Evolutionary conservation across 2,329 filamentous ascomycete species (phyloP).

Genomic region (Verticillium isaacii): DNA sequence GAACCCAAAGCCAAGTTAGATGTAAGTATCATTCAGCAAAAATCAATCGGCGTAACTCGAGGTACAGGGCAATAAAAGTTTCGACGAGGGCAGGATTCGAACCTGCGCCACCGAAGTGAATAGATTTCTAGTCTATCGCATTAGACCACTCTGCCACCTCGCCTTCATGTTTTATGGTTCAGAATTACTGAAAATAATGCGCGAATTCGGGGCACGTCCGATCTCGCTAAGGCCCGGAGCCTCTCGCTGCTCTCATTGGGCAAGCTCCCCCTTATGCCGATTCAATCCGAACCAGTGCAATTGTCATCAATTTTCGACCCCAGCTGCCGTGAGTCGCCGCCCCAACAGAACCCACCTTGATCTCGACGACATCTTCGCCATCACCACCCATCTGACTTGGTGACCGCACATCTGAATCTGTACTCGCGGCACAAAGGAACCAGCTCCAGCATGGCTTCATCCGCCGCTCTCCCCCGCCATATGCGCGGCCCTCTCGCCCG

Average conservation of each 20-base stretch:
- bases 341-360: not conserved
- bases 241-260: not conserved
- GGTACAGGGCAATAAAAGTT: not conserved
- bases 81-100: not conserved
- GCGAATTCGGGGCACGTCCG: not conserved
- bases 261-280: slow-evolving; percentile 6
- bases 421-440: not conserved
- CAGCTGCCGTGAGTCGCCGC: not conserved
- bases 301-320: slow-evolving; percentile 5
- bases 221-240: not conserved
- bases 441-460: slow-evolving; percentile 28
- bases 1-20: too few relatives aligned
- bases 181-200: not conserved
- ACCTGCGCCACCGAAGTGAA: not conserved
- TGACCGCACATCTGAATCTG: not conserved
- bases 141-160: not conserved
- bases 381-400: not conserved
- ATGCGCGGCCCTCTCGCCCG: slow-evolving; percentile 37
- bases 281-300: slow-evolving; percentile 10
- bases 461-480: slow-evolving; percentile 35
- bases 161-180: not conserved
- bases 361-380: not conserved
- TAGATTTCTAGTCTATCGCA: not conserved
- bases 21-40: too few relatives aligned
- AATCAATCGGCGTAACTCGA: too few relatives aligned